A percentile compares a stretch with the other conserved stretches of the same genome.
Evolutionary conservation across 1,284 basidiomycete genomes (phyloP).

Genomic region (Cutaneotrichosporon cyanovorans): DNA sequence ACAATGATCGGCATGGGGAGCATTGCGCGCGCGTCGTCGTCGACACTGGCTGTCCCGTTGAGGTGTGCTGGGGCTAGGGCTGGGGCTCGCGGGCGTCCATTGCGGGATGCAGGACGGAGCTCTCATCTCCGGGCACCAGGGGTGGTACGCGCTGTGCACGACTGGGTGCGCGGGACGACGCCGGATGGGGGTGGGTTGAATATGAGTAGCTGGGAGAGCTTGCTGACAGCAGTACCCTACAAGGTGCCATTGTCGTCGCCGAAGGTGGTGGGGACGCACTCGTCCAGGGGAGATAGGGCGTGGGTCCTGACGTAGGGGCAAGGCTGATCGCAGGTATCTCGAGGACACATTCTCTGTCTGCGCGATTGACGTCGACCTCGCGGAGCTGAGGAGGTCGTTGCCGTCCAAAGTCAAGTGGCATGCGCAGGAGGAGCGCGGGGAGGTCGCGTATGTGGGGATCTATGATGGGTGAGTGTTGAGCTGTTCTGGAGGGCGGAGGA

Average conservation of each 20-base stretch:
- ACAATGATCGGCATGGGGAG: not conserved
- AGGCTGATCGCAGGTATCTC: conserved; percentile 53
- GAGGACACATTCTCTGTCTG: conserved; percentile 75
- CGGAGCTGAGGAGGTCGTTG: conserved; percentile 60
- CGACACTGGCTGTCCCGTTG: not conserved
- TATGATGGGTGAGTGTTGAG: conserved; percentile 82
- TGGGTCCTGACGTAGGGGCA: conserved; percentile 33
- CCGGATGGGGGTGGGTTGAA: conserved; percentile 12
- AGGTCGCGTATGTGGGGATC: conserved; percentile 75
- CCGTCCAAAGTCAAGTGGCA: conserved; percentile 63
- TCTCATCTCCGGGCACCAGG: not conserved
- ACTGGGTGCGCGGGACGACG: conserved; percentile 35
- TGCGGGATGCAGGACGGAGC: not conserved
- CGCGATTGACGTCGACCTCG: conserved; percentile 62
- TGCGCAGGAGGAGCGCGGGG: conserved; percentile 50
- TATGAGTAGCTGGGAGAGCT: not conserved
- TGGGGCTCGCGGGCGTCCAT: too few species aligned
- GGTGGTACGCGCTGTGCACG: conserved; percentile 8
- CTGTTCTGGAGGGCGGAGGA: too few species aligned
- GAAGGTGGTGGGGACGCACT: conserved; percentile 61
- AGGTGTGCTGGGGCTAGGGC: too few species aligned
- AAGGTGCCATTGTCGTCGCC: conserved; percentile 38
- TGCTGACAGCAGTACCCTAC: conserved; percentile 20
- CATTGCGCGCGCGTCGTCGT: not conserved
- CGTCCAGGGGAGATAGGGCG: conserved; percentile 67